Conservation (phyloP, 345 rosid species). For the Xanthoceras sorbifolium region DNA sequence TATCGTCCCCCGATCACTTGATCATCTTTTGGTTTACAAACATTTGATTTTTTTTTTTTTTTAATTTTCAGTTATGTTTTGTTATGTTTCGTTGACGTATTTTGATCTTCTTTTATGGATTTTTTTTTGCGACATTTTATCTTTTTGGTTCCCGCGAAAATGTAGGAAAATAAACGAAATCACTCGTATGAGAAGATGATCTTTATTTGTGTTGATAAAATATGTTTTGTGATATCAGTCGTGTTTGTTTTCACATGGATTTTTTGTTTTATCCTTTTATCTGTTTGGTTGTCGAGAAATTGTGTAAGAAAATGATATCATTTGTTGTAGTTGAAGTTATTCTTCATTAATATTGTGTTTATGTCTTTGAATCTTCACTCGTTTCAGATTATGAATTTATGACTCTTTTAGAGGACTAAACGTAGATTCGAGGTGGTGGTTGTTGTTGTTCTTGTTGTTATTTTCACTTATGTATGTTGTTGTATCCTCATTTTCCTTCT, state of each 20-base stretch:
- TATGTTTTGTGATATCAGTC: too few species aligned
- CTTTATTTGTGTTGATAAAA: not conserved
- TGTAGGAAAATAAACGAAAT: not conserved
- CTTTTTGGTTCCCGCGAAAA: constrained; percentile 20
- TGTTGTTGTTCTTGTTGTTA: too few species aligned
- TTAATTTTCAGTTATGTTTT: not conserved
- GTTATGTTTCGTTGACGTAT: not conserved
- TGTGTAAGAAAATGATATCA: too few species aligned
- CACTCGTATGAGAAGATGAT: not conserved
- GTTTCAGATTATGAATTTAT: not conserved
- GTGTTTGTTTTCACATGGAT: too few species aligned
- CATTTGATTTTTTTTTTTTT: too few species aligned
- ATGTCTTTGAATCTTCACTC: not conserved
- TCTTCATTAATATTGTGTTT: not conserved
- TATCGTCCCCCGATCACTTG: not conserved
- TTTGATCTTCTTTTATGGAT: not conserved
- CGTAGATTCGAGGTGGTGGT: not conserved
- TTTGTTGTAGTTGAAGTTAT: too few species aligned
- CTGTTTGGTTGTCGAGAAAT: too few species aligned
- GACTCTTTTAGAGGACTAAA: not conserved
- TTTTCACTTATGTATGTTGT: not conserved
- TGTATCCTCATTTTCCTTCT: not conserved
- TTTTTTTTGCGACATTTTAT: not conserved
- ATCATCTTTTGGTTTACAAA: not conserved
- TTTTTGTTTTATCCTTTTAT: too few species aligned